Evolutionary conservation across 2,329 filamentous ascomycete species (phyloP).

Genomic region (Sporothrix variecibatus): DNA sequence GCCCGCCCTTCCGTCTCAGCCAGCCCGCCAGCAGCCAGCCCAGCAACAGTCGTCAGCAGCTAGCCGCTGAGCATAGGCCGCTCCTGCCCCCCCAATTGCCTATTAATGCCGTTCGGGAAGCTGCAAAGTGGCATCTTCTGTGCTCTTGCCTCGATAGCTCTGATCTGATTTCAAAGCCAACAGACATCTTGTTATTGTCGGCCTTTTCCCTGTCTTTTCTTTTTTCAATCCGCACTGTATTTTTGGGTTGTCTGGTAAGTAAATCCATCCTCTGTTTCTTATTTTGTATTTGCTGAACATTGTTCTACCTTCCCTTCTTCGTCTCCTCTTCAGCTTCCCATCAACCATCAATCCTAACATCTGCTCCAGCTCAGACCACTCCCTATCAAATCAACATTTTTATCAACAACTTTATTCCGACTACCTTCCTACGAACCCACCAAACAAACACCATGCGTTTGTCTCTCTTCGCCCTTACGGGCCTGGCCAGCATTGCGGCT

Average conservation of each 20-base stretch:
- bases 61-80: neutral
- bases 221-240: neutral
- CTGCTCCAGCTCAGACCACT: neutral
- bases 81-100: neutral
- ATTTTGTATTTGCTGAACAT: neutral
- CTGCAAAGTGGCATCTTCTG: constrained; percentile 32
- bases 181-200: neutral
- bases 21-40: neutral
- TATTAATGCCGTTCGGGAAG: constrained; percentile 22
- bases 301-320: neutral
- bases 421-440: constrained; percentile 27
- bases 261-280: neutral
- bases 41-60: neutral
- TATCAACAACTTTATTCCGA: neutral
- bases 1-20: neutral
- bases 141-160: neutral
- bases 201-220: neutral
- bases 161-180: constrained; percentile 27
- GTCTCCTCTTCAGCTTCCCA: neutral
- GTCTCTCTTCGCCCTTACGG: constrained; percentile 61
- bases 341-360: neutral
- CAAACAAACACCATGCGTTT: constrained; percentile 59
- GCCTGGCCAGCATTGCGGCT: constrained; percentile 55
- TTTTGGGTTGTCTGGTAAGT: neutral
- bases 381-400: neutral